A percentile compares a stretch with the other conserved stretches of the same genome.
Evolutionary conservation across 768 basidiomycete species (phyloP).

Genomic region (Trametes meyenii): DNA sequence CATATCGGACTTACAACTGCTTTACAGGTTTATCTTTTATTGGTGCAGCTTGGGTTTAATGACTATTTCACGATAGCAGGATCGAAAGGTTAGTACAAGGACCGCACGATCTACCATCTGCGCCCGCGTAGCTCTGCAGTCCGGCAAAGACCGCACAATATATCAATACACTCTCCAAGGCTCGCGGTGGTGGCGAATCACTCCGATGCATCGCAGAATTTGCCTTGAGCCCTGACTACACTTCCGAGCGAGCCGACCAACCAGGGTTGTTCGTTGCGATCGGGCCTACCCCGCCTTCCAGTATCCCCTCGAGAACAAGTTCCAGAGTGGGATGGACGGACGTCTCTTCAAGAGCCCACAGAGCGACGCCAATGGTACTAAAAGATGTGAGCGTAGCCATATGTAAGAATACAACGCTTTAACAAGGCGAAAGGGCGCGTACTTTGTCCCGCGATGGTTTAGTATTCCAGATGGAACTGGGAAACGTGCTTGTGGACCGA

Average conservation of each 20-base stretch:
- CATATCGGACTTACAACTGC: slow-evolving; percentile 20
- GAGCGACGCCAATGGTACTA: slow-evolving; percentile 50
- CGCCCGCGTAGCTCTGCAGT: too few species aligned
- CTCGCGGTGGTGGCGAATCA: background rate
- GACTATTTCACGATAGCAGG: too few species aligned
- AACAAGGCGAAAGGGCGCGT: slow-evolving; percentile 27
- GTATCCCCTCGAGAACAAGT: slow-evolving; percentile 55
- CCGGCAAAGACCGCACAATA: too few species aligned
- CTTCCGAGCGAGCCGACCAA: slow-evolving; percentile 40
- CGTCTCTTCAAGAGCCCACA: slow-evolving; percentile 65
- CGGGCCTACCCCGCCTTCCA: slow-evolving; percentile 65
- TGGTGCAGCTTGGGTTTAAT: too few species aligned
- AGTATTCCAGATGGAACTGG: slow-evolving; percentile 84
- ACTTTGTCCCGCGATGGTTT: slow-evolving; percentile 75
- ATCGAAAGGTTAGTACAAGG: background rate
- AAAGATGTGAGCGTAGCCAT: background rate
- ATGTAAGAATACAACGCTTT: background rate
- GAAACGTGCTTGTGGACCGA: slow-evolving; percentile 72
- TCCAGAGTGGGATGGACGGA: slow-evolving; percentile 54
- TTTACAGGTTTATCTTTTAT: too few species aligned
- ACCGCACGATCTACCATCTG: too few species aligned
- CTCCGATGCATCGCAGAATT: background rate
- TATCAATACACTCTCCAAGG: too few species aligned
- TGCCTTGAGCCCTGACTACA: background rate
- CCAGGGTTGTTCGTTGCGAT: slow-evolving; percentile 59